These are phyloP conservation scores for Tricholoma hemisulphureum DNA, from an alignment of 768 basidiomycete genomes.

Conservation along the genomic window DNA sequence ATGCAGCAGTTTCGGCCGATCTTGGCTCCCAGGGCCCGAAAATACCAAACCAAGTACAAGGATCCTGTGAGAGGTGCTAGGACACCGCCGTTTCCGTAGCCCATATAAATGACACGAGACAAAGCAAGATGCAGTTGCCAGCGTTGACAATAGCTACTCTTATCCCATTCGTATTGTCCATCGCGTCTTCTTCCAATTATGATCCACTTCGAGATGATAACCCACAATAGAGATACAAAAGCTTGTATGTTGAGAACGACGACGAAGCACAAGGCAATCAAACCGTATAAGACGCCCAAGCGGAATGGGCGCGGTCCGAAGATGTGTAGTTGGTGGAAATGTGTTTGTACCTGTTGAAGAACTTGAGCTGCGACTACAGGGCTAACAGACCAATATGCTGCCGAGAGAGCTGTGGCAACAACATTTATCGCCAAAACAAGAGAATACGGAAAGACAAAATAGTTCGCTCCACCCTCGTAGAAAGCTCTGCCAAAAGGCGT, in stretches of 20 bases:
- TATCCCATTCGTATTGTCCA: slow-evolving; percentile 45
- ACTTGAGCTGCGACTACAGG: slow-evolving; percentile 37
- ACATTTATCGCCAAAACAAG: slow-evolving; percentile 38
- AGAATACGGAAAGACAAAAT: slow-evolving; percentile 40
- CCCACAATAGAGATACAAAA: slow-evolving; percentile 37
- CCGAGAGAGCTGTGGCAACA: slow-evolving; percentile 34
- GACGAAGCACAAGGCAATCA: slow-evolving; percentile 39
- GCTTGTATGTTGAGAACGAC: slow-evolving; percentile 39
- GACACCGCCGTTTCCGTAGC: slow-evolving; percentile 43
- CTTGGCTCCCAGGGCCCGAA: slow-evolving; percentile 41
- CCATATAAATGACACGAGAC: slow-evolving; percentile 36
- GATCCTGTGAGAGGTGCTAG: slow-evolving; percentile 40
- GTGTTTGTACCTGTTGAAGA: slow-evolving; percentile 28
- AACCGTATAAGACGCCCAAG: slow-evolving; percentile 38
- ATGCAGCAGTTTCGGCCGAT: slow-evolving; percentile 42
- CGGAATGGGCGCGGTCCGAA: slow-evolving; percentile 39
- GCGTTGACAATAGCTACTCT: slow-evolving; percentile 46
- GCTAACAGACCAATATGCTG: slow-evolving; percentile 42
- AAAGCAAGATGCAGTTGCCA: slow-evolving; percentile 46
- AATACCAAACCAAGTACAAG: slow-evolving; percentile 44
- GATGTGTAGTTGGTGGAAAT: slow-evolving; percentile 29
- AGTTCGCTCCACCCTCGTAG: slow-evolving; percentile 38
- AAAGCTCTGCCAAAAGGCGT: slow-evolving; percentile 46
- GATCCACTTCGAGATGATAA: slow-evolving; percentile 41
- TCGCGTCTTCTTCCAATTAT: slow-evolving; percentile 39